These are phyloP conservation scores for Coemansia sp. DNA, from an alignment of 192 early-diverging fungal species.

Conservation along the genomic window DNA sequence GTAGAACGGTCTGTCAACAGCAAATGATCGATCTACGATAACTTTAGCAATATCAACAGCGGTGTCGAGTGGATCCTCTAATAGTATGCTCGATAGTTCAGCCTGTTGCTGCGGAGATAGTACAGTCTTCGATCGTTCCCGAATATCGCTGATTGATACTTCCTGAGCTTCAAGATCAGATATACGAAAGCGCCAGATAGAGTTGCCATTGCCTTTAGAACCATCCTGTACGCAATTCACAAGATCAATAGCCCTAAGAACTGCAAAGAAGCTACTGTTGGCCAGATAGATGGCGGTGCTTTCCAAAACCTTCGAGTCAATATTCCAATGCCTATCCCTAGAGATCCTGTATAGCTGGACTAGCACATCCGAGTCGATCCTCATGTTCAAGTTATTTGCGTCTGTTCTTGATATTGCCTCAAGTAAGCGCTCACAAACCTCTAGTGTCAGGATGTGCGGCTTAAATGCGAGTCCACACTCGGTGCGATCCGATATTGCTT, in stretches of 20 bases:
- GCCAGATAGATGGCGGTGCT: slow-evolving; percentile 24
- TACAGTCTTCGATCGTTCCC: not conserved
- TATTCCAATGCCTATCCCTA: slow-evolving; percentile 13
- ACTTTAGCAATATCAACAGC: slow-evolving; percentile 11
- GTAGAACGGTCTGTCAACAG: not conserved
- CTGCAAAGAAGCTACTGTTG: slow-evolving; percentile 6
- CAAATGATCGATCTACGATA: not conserved
- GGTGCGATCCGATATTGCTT: slow-evolving; percentile 1
- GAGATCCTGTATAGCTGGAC: slow-evolving; percentile 15
- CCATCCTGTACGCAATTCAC: not conserved
- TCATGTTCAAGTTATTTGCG: not conserved
- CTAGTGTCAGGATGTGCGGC: slow-evolving; percentile 16
- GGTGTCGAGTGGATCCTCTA: slow-evolving; percentile 7
- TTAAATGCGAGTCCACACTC: slow-evolving; percentile 4
- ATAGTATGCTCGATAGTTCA: not conserved
- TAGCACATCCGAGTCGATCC: slow-evolving; percentile 14
- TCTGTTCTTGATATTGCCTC: slow-evolving; percentile 22
- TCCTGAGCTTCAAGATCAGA: slow-evolving; percentile 1
- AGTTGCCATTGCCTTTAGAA: not conserved
- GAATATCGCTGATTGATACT: not conserved
- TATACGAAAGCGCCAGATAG: not conserved
- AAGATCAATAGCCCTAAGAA: not conserved
- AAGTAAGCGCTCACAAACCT: slow-evolving; percentile 27
- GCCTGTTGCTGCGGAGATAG: not conserved
- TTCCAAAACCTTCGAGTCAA: slow-evolving; percentile 15